phyloP scores from a whole-genome alignment of 2,329 filamentous ascomycete genomes.

The Claviceps africana region DNA sequence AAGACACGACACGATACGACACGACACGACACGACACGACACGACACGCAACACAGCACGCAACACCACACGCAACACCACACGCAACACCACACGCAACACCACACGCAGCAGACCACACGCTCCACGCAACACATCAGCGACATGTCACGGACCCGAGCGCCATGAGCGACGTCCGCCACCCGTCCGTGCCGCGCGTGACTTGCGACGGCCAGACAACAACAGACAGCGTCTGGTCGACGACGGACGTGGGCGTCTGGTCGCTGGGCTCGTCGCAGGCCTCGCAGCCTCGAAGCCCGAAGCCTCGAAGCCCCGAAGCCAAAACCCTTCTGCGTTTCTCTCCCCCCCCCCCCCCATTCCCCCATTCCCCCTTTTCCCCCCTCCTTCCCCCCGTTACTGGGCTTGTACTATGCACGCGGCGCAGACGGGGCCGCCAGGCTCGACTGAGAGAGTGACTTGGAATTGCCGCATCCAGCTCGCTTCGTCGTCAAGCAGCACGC shows the following conservation, averaged over 20 bases:
- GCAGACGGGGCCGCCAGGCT: conserved; percentile 6
- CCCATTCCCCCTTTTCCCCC: conserved; percentile 2
- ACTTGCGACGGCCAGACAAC: neutral
- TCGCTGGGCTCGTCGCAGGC: no score
- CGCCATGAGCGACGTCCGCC: neutral
- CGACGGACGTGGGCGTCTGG: no score
- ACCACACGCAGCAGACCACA: neutral
- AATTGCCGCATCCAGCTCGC: conserved; percentile 1
- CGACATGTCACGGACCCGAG: no score
- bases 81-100: neutral
- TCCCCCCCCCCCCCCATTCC: no score
- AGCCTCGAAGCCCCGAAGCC: neutral
- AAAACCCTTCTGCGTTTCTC: no score
- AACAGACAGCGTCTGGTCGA: no score
- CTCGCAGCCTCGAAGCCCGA: no score
- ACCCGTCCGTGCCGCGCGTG: neutral
- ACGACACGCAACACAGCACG: neutral
- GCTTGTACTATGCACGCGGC: conserved; percentile 4
- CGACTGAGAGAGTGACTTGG: conserved; percentile 3
- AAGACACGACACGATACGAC: no score
- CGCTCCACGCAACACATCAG: no score
- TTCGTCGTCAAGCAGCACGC: conserved; percentile 1
- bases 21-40: no score
- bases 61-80: neutral
- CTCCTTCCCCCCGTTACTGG: conserved; percentile 1